These are phyloP conservation scores for Geranium rotundifolium DNA, from an alignment of 345 rosid genomes.

Conservation along the genomic window DNA sequence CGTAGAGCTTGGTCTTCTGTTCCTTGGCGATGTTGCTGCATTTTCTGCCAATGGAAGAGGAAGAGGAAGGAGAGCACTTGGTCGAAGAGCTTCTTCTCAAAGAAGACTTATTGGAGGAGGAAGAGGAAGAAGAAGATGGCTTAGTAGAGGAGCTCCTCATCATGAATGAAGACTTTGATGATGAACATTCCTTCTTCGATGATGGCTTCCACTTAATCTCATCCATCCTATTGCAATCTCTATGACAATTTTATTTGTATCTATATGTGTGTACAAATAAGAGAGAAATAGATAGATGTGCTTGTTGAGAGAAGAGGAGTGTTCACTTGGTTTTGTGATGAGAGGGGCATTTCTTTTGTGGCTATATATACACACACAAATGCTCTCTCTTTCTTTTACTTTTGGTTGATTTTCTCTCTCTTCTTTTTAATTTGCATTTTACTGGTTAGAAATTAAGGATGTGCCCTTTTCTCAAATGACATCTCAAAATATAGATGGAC, in stretches of 20 bases:
- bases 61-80: conserved; percentile 28
- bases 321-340: conserved; percentile 12
- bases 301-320: no score
- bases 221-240: background rate
- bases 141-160: background rate
- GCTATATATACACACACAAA: no score
- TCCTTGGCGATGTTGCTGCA: conserved; percentile 89
- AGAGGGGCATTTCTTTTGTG: background rate
- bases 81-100: background rate
- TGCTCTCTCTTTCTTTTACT: no score
- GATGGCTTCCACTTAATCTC: background rate
- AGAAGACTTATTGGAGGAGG: background rate
- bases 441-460: no score
- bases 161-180: background rate
- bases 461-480: no score
- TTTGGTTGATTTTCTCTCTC: no score
- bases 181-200: background rate
- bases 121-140: background rate
- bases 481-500: no score
- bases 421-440: no score
- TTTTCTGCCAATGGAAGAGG: conserved; percentile 55
- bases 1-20: conserved; percentile 89
- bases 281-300: background rate
- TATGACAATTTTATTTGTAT: no score
- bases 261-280: background rate